phyloP scores from a whole-genome alignment of 306 rosid genomes.

The Ormosia semicastrata region DNA sequence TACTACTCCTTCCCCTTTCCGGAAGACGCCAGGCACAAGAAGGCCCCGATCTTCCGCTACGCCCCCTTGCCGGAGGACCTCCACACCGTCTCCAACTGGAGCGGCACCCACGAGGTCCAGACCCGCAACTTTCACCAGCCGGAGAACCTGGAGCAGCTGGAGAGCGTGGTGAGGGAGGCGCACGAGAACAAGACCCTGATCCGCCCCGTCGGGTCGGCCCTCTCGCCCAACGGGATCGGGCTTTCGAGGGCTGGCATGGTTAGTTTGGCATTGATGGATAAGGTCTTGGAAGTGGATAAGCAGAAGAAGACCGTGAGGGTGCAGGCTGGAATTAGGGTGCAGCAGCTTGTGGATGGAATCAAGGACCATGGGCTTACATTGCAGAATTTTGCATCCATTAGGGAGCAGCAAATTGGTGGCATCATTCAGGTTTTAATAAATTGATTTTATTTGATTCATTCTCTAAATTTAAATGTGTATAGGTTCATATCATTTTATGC shows the following conservation, averaged over 20 bases:
- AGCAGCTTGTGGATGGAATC: slow-evolving; percentile 88
- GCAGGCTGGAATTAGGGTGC: slow-evolving; percentile 94
- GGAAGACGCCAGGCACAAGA: slow-evolving; percentile 79
- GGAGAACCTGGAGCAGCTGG: slow-evolving; percentile 61
- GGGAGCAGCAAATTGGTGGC: slow-evolving; percentile 99
- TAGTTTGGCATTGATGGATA: slow-evolving; percentile 84
- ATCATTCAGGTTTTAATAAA: slow-evolving; percentile 69
- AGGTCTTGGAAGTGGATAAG: slow-evolving; percentile 78
- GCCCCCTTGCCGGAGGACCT: slow-evolving; percentile 94
- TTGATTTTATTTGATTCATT: neutral
- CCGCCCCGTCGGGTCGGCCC: slow-evolving; percentile 89
- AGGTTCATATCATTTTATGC: neutral
- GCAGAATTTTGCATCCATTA: slow-evolving; percentile 92
- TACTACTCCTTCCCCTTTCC: slow-evolving; percentile 85
- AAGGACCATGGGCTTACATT: slow-evolving; percentile 83
- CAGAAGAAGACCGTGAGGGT: slow-evolving; percentile 76
- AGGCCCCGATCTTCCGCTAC: slow-evolving; percentile 88
- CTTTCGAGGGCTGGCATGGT: slow-evolving; percentile 82
- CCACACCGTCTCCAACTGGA: slow-evolving; percentile 93
- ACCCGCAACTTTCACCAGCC: slow-evolving; percentile 85
- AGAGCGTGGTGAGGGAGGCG: slow-evolving; percentile 62
- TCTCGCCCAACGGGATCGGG: slow-evolving; percentile 93
- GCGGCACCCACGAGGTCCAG: slow-evolving; percentile 94
- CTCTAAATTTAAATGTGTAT: neutral
- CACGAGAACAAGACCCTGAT: slow-evolving; percentile 52